These are phyloP conservation scores for Heliamphora exappendiculata DNA, from an alignment of 148 eudicot genomes.

Conservation along the genomic window DNA sequence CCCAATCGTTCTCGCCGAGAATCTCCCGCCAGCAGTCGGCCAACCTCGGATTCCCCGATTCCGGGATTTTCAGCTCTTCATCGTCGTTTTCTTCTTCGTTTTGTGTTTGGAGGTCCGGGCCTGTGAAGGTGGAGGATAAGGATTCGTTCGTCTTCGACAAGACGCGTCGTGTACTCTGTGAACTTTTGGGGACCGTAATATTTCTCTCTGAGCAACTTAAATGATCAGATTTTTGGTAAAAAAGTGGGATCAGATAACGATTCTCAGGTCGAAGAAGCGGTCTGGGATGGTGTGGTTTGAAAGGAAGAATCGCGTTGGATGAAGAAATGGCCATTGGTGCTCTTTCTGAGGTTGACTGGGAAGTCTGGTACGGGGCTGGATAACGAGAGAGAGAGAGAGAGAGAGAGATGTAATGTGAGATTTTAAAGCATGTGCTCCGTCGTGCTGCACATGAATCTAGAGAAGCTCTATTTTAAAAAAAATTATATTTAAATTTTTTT, in stretches of 20 bases:
- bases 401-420: neutral
- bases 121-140: neutral
- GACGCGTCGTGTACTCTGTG: neutral
- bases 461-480: too few species aligned
- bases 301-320: neutral
- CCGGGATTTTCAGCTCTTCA: neutral
- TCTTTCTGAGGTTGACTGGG: neutral
- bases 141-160: conserved; percentile 8
- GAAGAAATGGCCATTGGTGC: conserved; percentile 22
- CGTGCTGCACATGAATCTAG: too few species aligned
- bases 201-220: neutral
- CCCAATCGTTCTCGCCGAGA: conserved; percentile 64
- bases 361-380: too few species aligned
- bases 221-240: neutral
- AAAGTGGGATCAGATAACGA: neutral
- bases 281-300: neutral
- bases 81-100: neutral
- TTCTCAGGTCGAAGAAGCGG: neutral
- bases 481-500: too few species aligned
- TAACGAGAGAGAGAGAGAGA: neutral
- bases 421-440: too few species aligned
- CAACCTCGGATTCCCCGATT: neutral
- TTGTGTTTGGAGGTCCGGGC: neutral
- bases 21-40: conserved; percentile 49
- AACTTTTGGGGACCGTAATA: neutral